Percentiles rank a stretch among this genome's conserved stretches.
phyloP scores from a whole-genome alignment of 768 basidiomycete genomes.

The Pleurotus pulmonarius region DNA sequence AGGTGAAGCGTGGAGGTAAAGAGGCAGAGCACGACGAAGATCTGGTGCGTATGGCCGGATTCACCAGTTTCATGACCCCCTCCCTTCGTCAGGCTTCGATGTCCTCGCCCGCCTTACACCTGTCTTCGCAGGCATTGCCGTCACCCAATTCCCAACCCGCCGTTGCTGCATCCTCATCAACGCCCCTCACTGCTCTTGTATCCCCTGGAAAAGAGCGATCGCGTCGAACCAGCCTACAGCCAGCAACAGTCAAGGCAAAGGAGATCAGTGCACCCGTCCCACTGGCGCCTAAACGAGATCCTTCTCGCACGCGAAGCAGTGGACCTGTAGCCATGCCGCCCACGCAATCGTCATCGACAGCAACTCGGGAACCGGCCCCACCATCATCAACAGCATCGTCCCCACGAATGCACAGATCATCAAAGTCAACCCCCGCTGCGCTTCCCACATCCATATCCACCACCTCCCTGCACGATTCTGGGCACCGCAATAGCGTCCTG shows the following conservation, averaged over 20 bases:
- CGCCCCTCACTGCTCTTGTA: conserved; percentile 38
- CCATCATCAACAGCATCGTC: background rate
- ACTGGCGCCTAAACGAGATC: conserved; percentile 13
- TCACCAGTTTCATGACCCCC: conserved; percentile 58
- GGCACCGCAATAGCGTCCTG: background rate
- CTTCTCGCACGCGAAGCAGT: conserved; percentile 12
- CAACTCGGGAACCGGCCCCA: conserved; percentile 11
- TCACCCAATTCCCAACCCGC: conserved; percentile 50
- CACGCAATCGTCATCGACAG: conserved; percentile 11
- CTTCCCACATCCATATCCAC: conserved; percentile 24
- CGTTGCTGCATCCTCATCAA: conserved; percentile 43
- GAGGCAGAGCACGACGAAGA: background rate
- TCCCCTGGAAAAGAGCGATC: conserved; percentile 44
- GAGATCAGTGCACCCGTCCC: conserved; percentile 34
- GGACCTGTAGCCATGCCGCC: conserved; percentile 13
- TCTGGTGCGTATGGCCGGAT: conserved; percentile 32
- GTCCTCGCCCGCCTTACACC: conserved; percentile 71
- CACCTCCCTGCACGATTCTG: conserved; percentile 12
- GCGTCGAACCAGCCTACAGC: conserved; percentile 36
- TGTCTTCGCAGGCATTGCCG: conserved; percentile 52
- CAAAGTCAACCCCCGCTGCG: conserved; percentile 24
- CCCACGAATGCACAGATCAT: conserved; percentile 27
- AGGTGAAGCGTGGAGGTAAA: conserved; percentile 1
- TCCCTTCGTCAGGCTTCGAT: conserved; percentile 67
- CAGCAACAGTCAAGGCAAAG: conserved; percentile 15